These are phyloP conservation scores for Delitschia confertaspora DNA, from an alignment of 495 filamentous ascomycete genomes.

Conservation along the genomic window DNA sequence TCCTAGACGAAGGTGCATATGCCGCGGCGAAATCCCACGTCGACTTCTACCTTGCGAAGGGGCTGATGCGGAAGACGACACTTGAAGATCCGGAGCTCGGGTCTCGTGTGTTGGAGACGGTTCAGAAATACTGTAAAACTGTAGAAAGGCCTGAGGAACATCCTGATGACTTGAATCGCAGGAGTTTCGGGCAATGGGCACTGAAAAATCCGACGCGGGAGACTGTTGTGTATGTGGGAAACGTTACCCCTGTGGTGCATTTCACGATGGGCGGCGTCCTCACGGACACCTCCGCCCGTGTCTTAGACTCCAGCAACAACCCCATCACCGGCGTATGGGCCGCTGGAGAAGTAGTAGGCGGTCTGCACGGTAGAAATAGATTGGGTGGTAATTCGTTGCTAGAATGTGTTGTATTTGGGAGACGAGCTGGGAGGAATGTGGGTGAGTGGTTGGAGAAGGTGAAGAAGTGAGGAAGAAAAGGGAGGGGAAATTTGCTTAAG, in stretches of 20 bases:
- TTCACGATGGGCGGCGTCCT: conserved; percentile 52
- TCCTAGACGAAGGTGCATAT: conserved; percentile 50
- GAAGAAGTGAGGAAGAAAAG: background rate
- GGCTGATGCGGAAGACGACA: conserved; percentile 44
- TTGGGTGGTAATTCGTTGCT: conserved; percentile 45
- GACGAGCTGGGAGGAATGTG: conserved; percentile 45
- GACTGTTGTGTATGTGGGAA: conserved; percentile 45
- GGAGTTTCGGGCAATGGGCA: conserved; percentile 47
- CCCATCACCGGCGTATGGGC: conserved; percentile 44
- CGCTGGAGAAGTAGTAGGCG: conserved; percentile 48
- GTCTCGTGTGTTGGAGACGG: conserved; percentile 32
- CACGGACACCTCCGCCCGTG: conserved; percentile 39
- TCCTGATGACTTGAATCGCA: conserved; percentile 40
- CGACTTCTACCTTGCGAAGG: conserved; percentile 52
- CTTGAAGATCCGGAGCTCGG: conserved; percentile 44
- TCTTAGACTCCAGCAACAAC: conserved; percentile 32
- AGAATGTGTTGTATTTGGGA: conserved; percentile 53
- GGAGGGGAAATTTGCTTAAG: too few species aligned
- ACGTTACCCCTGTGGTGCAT: conserved; percentile 51
- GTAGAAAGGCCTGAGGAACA: conserved; percentile 32
- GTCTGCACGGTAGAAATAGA: conserved; percentile 48
- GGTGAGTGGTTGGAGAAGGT: background rate
- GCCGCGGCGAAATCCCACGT: conserved; percentile 44
- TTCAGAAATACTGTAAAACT: conserved; percentile 41
- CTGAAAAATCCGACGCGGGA: conserved; percentile 39